These are phyloP conservation scores for Hawksworthiomyces lignivorus DNA, from an alignment of 2,329 filamentous ascomycete species.

Conservation along the genomic window DNA sequence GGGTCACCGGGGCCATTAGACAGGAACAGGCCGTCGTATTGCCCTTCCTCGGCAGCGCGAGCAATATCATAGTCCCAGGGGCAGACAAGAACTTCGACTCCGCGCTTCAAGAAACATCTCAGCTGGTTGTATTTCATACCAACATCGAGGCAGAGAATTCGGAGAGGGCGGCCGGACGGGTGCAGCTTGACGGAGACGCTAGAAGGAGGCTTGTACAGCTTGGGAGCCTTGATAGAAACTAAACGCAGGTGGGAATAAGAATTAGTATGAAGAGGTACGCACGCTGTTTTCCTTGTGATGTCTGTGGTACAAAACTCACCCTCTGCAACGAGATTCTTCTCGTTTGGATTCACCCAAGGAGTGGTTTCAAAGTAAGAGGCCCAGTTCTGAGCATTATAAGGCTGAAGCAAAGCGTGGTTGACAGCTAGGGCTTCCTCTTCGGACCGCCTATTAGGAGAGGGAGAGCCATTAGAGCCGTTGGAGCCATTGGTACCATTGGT, in stretches of 20 bases:
- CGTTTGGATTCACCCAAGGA: constrained; percentile 88
- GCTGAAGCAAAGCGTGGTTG: constrained; percentile 21
- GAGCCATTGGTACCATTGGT: neutral
- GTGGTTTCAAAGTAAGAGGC: constrained; percentile 64
- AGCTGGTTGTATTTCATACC: constrained; percentile 98
- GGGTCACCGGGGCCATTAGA: constrained; percentile 98
- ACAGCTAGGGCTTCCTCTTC: neutral
- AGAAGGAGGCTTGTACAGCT: constrained; percentile 71
- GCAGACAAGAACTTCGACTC: constrained; percentile 88
- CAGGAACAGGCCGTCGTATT: constrained; percentile 95
- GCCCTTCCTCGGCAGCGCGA: constrained; percentile 62
- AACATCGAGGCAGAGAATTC: constrained; percentile 89
- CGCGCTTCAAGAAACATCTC: constrained; percentile 81
- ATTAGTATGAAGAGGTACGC: too few relatives aligned
- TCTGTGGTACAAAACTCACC: constrained; percentile 66
- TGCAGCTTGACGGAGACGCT: constrained; percentile 73
- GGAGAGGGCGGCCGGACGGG: constrained; percentile 76
- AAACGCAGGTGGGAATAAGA: constrained; percentile 20
- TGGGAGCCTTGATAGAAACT: constrained; percentile 87
- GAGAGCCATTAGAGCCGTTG: neutral
- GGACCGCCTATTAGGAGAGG: too few relatives aligned
- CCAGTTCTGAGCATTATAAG: constrained; percentile 32
- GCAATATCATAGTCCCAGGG: constrained; percentile 95
- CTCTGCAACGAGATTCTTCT: constrained; percentile 86
- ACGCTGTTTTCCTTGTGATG: too few relatives aligned